Conservation (phyloP, 768 basidiomycete genomes). For the Pulveroboletus sp. region DNA sequence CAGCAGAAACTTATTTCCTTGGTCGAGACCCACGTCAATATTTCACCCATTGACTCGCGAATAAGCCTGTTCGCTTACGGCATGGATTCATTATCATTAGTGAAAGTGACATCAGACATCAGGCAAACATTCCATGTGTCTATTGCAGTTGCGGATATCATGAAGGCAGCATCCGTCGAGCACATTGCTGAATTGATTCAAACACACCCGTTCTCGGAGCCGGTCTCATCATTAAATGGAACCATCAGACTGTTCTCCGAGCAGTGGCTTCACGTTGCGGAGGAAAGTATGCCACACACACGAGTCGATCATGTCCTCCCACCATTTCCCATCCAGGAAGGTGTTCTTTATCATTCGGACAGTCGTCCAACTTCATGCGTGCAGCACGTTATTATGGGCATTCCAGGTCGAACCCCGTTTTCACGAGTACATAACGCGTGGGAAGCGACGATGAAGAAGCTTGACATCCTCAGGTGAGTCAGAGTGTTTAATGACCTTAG, state of each 20-base stretch:
- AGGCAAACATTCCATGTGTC: slow-evolving; percentile 13
- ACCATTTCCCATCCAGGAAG: slow-evolving; percentile 44
- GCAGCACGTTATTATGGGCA: slow-evolving; percentile 38
- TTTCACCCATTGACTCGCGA: slow-evolving; percentile 16
- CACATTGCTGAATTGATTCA: slow-evolving; percentile 18
- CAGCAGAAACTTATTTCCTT: slow-evolving; percentile 36
- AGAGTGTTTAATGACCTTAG: neutral
- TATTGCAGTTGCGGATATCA: slow-evolving; percentile 28
- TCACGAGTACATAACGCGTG: slow-evolving; percentile 31
- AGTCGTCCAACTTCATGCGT: slow-evolving; percentile 38
- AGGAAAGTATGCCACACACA: slow-evolving; percentile 1
- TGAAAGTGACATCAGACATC: slow-evolving; percentile 21
- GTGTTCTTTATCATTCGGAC: slow-evolving; percentile 40
- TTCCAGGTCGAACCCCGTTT: slow-evolving; percentile 21
- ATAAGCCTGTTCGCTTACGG: slow-evolving; percentile 32
- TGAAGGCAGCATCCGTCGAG: slow-evolving; percentile 22
- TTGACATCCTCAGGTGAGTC: slow-evolving; percentile 28
- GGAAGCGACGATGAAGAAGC: slow-evolving; percentile 23
- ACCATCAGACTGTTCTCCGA: slow-evolving; percentile 15
- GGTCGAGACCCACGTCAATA: slow-evolving; percentile 22
- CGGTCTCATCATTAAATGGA: neutral
- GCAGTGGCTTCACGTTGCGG: slow-evolving; percentile 12
- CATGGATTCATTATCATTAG: slow-evolving; percentile 30
- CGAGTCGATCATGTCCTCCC: slow-evolving; percentile 31
- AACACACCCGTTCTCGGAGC: neutral